Base-by-base conservation (phyloP, 768 basidiomycete species). In the Calocybe indica region DNA sequence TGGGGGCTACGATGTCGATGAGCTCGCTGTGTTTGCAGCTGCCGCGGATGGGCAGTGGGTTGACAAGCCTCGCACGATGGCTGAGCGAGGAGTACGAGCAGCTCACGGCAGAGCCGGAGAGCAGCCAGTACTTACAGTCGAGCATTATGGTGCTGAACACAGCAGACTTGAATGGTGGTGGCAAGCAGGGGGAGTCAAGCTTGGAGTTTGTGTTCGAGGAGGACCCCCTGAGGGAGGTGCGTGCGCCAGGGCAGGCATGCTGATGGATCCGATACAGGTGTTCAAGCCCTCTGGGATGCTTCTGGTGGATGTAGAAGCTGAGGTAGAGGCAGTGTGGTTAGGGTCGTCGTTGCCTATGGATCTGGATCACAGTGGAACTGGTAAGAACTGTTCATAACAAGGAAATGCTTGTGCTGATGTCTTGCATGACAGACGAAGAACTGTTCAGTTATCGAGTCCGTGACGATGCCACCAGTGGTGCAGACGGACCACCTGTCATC, bases 381-480 rank as follows among this genome's bases (percentile, higher is more conserved):
- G 76, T 73, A 32, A 58, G 65, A 38, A 11, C 37, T 45, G 3
- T 28, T 30, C 9, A 22, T 22, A 22, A 22, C 4, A 4, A 22
- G 22, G 22, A 9, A 33, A 7, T 15, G 12, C 37, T 2, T 6
- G 36, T 43, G 28, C 31, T 48, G 36, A 45, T 41, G 36, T 14
- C 22, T 22, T 47, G 44, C 38, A 2, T 42, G 31, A 35, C 35
- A 34, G 39, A 48, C 46, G 6, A 54, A 82, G 79, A 72, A 44
- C 47, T 63, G 11, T 68, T 78, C 56, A 75, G 79, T 66, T 30
- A 66, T 83, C 5, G 79, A 76, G 51, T 72, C 78, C 0, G 59
- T 72, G 2, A 60, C 68, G 6, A 81, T 77, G 0, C 82, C 81
- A 0, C 65, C 74, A 8, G 64, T 71, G 13, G 64, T 67, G 9